Conservation (phyloP, 768 basidiomycete species). For the Agaricus blazei region DNA sequence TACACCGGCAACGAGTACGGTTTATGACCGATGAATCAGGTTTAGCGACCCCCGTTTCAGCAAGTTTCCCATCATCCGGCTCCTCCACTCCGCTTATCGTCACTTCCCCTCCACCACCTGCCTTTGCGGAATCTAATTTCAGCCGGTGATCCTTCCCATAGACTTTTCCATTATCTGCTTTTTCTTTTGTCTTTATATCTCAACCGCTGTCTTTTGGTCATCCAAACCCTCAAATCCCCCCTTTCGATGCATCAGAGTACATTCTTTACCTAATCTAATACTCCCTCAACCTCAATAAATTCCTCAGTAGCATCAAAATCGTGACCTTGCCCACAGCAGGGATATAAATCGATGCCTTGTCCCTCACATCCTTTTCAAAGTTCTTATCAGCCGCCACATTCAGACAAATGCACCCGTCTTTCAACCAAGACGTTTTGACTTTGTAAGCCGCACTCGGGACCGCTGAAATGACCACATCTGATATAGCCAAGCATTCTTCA, state of each 20-base stretch:
- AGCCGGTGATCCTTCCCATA: not conserved
- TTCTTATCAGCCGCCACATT: slow-evolving; percentile 97
- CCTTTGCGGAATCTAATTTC: slow-evolving; percentile 14
- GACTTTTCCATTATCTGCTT: not conserved
- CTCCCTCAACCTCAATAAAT: slow-evolving; percentile 72
- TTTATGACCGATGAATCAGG: slow-evolving; percentile 67
- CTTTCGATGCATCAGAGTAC: slow-evolving; percentile 3
- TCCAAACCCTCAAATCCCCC: not conserved
- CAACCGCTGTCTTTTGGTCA: not conserved
- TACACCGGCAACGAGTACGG: slow-evolving; percentile 78
- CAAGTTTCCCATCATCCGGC: slow-evolving; percentile 53
- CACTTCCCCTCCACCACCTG: slow-evolving; percentile 7
- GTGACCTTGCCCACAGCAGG: slow-evolving; percentile 98
- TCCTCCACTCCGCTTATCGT: slow-evolving; percentile 34
- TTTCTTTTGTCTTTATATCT: not conserved
- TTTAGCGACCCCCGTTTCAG: slow-evolving; percentile 59
- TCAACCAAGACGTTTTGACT: slow-evolving; percentile 81
- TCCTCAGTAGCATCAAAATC: slow-evolving; percentile 94
- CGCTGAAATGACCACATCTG: slow-evolving; percentile 93
- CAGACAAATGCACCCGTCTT: slow-evolving; percentile 90
- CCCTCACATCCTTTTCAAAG: slow-evolving; percentile 88
- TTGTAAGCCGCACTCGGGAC: slow-evolving; percentile 86
- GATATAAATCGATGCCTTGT: slow-evolving; percentile 92
- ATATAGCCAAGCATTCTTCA: slow-evolving; percentile 74
- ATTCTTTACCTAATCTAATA: slow-evolving; percentile 21